Conservation (phyloP, 495 filamentous ascomycete genomes). For the Penicillium atrosanguineum region DNA sequence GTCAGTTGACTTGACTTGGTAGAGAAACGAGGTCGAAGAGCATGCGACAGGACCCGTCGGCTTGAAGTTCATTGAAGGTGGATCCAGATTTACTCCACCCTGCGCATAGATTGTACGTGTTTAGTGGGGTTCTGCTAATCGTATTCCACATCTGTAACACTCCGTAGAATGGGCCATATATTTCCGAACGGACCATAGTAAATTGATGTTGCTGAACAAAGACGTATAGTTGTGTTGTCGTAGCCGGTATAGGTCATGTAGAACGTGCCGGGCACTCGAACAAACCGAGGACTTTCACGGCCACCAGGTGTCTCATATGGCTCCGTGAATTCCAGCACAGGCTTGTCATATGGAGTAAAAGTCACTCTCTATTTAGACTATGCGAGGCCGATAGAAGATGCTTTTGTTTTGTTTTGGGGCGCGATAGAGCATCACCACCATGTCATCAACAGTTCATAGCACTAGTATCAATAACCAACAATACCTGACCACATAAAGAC, state of each 20-base stretch:
- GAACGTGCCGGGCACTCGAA: conserved; percentile 24
- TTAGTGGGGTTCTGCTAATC: background rate
- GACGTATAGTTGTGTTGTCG: conserved; percentile 10
- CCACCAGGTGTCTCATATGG: conserved; percentile 11
- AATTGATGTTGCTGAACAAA: conserved; percentile 23
- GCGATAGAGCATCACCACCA: conserved; percentile 15
- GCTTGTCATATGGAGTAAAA: conserved; percentile 9
- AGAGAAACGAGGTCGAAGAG: conserved; percentile 20
- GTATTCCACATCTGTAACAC: background rate
- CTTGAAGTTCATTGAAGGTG: conserved; percentile 20
- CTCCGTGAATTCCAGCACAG: conserved; percentile 8
- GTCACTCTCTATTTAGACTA: conserved; percentile 6
- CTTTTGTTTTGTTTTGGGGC: conserved; percentile 5
- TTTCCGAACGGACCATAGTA: conserved; percentile 22
- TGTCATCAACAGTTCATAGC: conserved; percentile 7
- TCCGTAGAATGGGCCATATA: conserved; percentile 6
- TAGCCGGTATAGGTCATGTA: conserved; percentile 28
- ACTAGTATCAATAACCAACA: background rate
- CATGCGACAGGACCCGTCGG: conserved; percentile 26
- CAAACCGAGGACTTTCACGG: conserved; percentile 15
- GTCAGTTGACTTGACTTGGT: conserved; percentile 20
- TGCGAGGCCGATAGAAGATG: conserved; percentile 6
- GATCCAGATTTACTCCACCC: conserved; percentile 17
- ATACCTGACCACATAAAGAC: too few relatives aligned
- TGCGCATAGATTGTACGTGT: background rate